phyloP scores from a whole-genome alignment of 208 protist genomes.

The Trypanosoma rangeli region DNA sequence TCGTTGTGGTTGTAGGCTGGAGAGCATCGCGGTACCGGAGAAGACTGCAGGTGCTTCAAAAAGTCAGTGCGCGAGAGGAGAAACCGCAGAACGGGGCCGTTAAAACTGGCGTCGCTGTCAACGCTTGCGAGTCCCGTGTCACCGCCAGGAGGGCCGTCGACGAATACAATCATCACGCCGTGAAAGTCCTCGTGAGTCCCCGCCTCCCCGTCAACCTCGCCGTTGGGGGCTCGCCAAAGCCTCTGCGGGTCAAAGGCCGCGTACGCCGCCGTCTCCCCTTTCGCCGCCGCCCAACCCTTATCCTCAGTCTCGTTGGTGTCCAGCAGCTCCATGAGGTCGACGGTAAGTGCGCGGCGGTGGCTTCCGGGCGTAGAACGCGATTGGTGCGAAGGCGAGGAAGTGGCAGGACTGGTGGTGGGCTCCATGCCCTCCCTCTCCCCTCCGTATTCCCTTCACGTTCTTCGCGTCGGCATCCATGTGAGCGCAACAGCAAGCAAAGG shows the following conservation, averaged over 20 bases:
- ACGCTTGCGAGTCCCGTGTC: neutral
- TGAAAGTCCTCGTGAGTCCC: neutral
- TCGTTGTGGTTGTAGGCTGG: neutral
- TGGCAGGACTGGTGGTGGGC: neutral
- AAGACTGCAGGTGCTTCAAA: slow-evolving; percentile 2
- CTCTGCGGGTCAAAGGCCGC: slow-evolving; percentile 8
- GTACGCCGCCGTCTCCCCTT: neutral
- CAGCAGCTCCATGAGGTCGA: slow-evolving; percentile 26
- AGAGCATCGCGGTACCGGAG: neutral
- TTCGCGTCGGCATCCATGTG: neutral
- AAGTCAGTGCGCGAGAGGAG: slow-evolving; percentile 11
- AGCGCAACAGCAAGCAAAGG: neutral
- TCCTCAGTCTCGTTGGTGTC: neutral
- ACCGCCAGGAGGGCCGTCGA: neutral
- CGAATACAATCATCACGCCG: slow-evolving; percentile 27
- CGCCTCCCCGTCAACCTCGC: neutral
- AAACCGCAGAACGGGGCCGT: slow-evolving; percentile 18
- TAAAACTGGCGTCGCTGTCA: neutral
- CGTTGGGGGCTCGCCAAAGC: slow-evolving; percentile 4
- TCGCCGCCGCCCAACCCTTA: neutral
- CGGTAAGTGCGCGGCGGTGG: slow-evolving; percentile 16
- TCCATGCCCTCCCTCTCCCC: slow-evolving; percentile 13
- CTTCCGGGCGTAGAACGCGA: neutral
- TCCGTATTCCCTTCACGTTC: neutral
- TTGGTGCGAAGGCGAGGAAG: slow-evolving; percentile 4